These are phyloP conservation scores for Rhizophora mangle DNA, from an alignment of 345 rosid genomes.

Conservation along the genomic window DNA sequence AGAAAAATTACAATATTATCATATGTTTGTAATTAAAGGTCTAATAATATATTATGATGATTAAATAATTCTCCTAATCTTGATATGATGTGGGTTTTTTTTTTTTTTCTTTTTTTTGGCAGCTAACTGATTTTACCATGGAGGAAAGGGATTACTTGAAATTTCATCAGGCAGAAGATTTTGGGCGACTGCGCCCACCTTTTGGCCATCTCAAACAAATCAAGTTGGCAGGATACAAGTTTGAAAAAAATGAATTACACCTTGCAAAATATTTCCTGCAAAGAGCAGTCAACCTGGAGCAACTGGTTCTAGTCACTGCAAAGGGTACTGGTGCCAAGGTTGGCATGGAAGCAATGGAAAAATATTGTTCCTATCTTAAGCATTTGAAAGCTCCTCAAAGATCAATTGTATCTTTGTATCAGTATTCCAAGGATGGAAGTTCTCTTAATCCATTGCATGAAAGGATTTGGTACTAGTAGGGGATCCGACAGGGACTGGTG, in stretches of 20 bases:
- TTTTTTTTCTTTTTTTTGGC: background rate
- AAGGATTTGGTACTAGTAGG: too few relatives aligned
- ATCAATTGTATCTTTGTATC: too few relatives aligned
- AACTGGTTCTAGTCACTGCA: conserved; percentile 9
- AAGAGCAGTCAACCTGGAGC: conserved; percentile 12
- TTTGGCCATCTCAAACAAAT: background rate
- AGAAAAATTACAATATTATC: too few relatives aligned
- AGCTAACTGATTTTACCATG: conserved; percentile 16
- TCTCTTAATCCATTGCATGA: too few relatives aligned
- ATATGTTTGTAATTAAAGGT: too few relatives aligned
- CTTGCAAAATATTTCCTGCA: conserved; percentile 18
- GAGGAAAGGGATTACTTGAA: conserved; percentile 2
- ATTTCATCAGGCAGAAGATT: conserved; percentile 6
- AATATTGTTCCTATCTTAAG: background rate
- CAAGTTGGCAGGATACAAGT: conserved; percentile 20
- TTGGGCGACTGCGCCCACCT: background rate
- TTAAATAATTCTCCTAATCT: background rate
- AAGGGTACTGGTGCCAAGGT: background rate
- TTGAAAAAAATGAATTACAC: conserved; percentile 8
- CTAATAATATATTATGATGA: too few relatives aligned
- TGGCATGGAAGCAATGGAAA: background rate
- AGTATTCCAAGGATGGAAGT: too few relatives aligned
- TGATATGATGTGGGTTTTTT: too few relatives aligned
- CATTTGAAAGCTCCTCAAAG: background rate
- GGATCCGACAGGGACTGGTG: too few relatives aligned